Evolutionary conservation across 2,329 filamentous ascomycete genomes (phyloP).

Genomic region (Leptosphaerulina australis): DNA sequence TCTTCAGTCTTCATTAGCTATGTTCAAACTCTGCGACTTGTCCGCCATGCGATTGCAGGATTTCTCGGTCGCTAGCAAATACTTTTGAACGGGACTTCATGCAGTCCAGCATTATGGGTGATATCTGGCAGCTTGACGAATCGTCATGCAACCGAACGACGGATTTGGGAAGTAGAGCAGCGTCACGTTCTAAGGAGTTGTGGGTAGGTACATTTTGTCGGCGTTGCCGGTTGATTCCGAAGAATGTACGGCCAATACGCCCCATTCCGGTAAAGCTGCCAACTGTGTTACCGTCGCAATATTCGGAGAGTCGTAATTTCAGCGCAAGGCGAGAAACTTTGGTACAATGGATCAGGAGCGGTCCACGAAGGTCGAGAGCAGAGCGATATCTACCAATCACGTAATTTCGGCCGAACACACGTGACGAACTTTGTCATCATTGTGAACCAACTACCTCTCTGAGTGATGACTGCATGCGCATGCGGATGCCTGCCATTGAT

Average conservation of each 20-base stretch:
- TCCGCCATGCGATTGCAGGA: too few relatives aligned
- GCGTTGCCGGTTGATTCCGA: neutral
- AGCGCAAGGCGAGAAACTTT: neutral
- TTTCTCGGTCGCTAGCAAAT: too few relatives aligned
- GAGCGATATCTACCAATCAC: constrained; percentile 2
- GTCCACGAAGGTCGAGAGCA: neutral
- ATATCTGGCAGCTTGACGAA: too few relatives aligned
- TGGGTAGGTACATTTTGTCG: neutral
- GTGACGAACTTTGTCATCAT: constrained; percentile 12
- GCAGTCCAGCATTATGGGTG: too few relatives aligned
- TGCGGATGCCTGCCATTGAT: constrained; percentile 2
- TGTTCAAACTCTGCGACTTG: too few relatives aligned
- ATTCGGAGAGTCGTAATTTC: neutral
- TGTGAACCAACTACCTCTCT: neutral
- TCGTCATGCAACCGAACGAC: too few relatives aligned
- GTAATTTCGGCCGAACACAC: constrained; percentile 7
- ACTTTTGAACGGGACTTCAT: too few relatives aligned
- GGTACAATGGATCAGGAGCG: neutral
- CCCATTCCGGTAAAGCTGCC: neutral
- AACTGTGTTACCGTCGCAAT: neutral
- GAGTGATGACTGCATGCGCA: neutral
- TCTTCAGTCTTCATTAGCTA: too few relatives aligned
- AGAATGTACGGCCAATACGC: neutral
- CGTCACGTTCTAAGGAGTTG: too few relatives aligned
- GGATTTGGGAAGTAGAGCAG: too few relatives aligned